Evolutionary conservation across 768 basidiomycete genomes (phyloP), one percentile per base, ranked within the genome.

Genomic region (Suillus variegatus): DNA sequence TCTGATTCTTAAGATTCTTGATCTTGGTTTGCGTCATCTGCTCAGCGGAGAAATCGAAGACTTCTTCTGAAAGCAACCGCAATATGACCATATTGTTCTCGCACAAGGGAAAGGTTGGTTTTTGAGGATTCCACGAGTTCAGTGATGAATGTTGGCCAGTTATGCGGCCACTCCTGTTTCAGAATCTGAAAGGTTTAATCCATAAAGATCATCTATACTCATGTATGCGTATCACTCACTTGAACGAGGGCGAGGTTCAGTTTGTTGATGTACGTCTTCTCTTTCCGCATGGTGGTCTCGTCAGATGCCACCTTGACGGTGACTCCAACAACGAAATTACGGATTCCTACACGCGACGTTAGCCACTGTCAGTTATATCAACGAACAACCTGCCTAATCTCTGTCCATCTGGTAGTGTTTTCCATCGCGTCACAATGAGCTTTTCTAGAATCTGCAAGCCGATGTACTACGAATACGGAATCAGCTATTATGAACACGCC

Each of bases 61-160:
- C 94, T 77, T 99, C 97, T 75, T 99, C 97, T 0, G 95, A 97
- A n/a, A 99, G 85, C 14, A 99, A 85, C 74, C 94, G 93, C 71
- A 99, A 85, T 75, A 99, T 99, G 77, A 95, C 87, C 97, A 99
- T 99, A 81, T 99, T 99, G 85, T 99, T 99, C 81, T 99, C 97
- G 85, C 97, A 99, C 38, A 99, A 86, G 2, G 2, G 93, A 90
- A 47, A 98, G 87, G 75, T 95, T 98, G 51, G 94, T 94, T 78
- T 97, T 97, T 52, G 97, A 99, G 9, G 97, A 97, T 70, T 95
- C 91, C 65, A 99, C 95, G 55, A 99, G 92, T 78, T 99, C 96
- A 13, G 93, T 89, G 72, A 98, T 97, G 82, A 98, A 99, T 25
- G 86, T 93, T 40, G 97, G 96, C 97, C 97, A 99, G 73, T 97